Evolutionary conservation across 768 basidiomycete species (phyloP), one percentile per base, ranked within the genome.

Genomic region (Suillus variegatus): DNA sequence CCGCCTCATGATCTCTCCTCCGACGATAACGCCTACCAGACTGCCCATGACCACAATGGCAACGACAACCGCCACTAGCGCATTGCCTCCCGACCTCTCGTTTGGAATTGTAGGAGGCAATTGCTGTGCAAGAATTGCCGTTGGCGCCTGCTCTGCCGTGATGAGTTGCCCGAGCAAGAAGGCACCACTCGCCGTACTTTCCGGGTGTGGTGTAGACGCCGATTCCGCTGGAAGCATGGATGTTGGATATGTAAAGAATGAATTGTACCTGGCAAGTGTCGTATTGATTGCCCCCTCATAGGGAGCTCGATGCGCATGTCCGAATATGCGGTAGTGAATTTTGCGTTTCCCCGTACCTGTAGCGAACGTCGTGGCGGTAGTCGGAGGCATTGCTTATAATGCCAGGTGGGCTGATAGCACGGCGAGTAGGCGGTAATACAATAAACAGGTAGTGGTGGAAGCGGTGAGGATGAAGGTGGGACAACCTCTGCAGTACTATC

Each of bases 21-120:
- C 76, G 16, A 72, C 7, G n/a, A 73, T 52, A 63, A 76, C 43
- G 40, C 75, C 70, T 12, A 76, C 36, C 18, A 76, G 68, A 20
- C 72, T 69, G 2, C 74, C 74, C 40, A 76, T 20, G 57, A 78
- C n/a, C 44, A 78, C 68, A 38, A 75, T 55, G 46, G 67, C 28
- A 13, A 78, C 68, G 32, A 69, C 55, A 36, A 69, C 58, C 3
- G 69, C 75, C 7, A 67, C 74, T 46, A 65, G 60, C 61, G 72
- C 62, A 49, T 72, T 72, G 35, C 70, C 76, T 13, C 70, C 18
- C 7, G 28, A 28, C 18, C 35, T 60, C 12, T 63, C 60, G 35
- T 60, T 36, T 2, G 62, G 22, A 18, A 40, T 18, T 10, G 40
- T 41, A 25, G 40, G 16, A 58, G 40, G 40, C 25, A 25, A 14